Base-by-base conservation (phyloP, 345 rosid species). In the Aegle marmelos region DNA sequence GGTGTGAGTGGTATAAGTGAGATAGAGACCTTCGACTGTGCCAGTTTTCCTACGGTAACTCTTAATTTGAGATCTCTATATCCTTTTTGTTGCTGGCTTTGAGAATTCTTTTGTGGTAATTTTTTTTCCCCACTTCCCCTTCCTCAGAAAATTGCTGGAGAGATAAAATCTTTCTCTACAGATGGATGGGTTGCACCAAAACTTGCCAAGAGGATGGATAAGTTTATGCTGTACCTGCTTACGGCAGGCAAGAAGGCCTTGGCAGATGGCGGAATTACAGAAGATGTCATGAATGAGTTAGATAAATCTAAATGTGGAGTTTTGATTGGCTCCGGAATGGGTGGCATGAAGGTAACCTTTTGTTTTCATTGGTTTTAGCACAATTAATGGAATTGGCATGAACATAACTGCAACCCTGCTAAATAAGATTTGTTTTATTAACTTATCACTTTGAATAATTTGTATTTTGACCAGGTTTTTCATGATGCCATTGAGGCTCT, bases 241-340 rank as follows among this genome's bases (percentile, higher is more conserved):
- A 92, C 90, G 33, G 99, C 99, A 37, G 98, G 99, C 4, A 95
- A 95, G 87, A 95, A 93, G 84, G 99, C 99, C 81, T 85, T 95
- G 88, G 91, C 81, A 13, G 91, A 93, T 86, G 99, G 94, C 82
- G 94, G 97, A 22, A 80, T 95, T 36, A 89, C 93, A 57, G 91
- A 91, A 77, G 93, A 92, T 66, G 89, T 88, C 41, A 91, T 95
- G 96, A 82, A 87, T 56, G 94, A 87, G 79, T 84, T 95, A 72
- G 90, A 93, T 83, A 93, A 91, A 88, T 19, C 85, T 30, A 95
- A 86, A 88, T 92, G 98, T 61, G 99, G 99, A 66, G 98, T 95
- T 76, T 75, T 95, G 84, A 90, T 95, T 86, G 99, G 99, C 80
- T 93, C 99, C 8, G 96, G 91, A 76, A 76, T 95, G 95, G 98